Conservation (phyloP, 176 grass and related monocot genomes). For the Oryza punctata region DNA sequence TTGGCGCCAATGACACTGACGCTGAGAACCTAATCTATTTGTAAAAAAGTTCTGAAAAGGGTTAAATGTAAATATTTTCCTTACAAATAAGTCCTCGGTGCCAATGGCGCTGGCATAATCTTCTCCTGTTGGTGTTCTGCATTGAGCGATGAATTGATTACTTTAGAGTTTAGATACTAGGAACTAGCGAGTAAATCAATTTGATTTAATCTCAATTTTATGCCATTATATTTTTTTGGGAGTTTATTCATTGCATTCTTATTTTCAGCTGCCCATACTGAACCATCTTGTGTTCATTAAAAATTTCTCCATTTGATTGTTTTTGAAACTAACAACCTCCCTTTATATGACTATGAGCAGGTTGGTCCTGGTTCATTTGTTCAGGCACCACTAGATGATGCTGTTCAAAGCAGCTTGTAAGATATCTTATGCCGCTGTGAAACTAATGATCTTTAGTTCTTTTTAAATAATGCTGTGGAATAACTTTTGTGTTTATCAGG, state of each 20-base stretch:
- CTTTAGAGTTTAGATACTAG: too few relatives aligned
- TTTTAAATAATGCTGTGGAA: slow-evolving; percentile 44
- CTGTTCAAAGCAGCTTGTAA: slow-evolving; percentile 84
- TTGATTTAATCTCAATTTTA: background rate
- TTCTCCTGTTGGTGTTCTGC: background rate
- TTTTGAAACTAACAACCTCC: slow-evolving; percentile 1
- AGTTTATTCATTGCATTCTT: background rate
- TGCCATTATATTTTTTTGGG: background rate
- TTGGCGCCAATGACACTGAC: too few relatives aligned
- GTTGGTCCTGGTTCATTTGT: slow-evolving; percentile 91
- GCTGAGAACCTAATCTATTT: too few relatives aligned
- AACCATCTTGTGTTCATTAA: background rate
- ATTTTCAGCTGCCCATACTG: slow-evolving; percentile 5
- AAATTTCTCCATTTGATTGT: background rate
- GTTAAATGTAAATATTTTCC: too few relatives aligned
- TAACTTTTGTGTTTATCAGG: slow-evolving; percentile 57
- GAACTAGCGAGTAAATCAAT: too few relatives aligned
- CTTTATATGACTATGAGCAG: slow-evolving; percentile 51
- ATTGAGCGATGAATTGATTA: background rate
- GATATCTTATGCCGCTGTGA: slow-evolving; percentile 33
- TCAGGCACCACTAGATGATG: slow-evolving; percentile 80
- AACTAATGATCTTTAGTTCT: slow-evolving; percentile 34
- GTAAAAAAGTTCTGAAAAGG: too few relatives aligned
- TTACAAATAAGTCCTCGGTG: too few relatives aligned
- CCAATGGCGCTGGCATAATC: too few relatives aligned